phyloP scores from a whole-genome alignment of 2,329 filamentous ascomycete genomes.

The Pseudonectria buxi region DNA sequence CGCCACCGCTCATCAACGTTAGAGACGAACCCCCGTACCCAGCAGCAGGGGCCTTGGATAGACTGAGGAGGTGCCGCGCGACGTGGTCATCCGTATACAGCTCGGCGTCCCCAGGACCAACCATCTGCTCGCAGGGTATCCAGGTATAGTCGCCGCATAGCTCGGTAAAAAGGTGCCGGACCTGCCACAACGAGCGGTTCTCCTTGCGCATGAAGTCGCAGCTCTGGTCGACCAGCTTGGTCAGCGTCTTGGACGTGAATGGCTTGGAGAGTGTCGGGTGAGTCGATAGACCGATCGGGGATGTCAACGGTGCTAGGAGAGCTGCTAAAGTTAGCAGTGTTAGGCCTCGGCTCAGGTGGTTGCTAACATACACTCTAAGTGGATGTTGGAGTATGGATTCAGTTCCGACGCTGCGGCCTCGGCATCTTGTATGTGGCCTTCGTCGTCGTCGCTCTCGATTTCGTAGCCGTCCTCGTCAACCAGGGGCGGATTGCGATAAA shows the following conservation, averaged over 20 bases:
- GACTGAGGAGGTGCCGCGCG: conserved; percentile 28
- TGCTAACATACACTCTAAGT: conserved; percentile 56
- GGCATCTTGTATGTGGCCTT: conserved; percentile 55
- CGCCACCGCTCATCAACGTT: conserved; percentile 17
- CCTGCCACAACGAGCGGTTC: conserved; percentile 63
- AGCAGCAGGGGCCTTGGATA: conserved; percentile 16
- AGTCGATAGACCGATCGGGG: conserved; percentile 65
- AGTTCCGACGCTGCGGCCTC: conserved; percentile 58
- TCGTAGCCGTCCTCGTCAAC: conserved; percentile 75
- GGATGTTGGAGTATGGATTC: conserved; percentile 68
- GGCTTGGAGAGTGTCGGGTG: conserved; percentile 70
- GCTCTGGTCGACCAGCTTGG: conserved; percentile 62
- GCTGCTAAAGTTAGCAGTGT: conserved; percentile 40
- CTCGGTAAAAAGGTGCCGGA: conserved; percentile 66
- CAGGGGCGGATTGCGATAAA: conserved; percentile 65
- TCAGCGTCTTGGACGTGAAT: conserved; percentile 67
- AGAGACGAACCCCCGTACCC: conserved; percentile 5
- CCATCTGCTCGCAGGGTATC: conserved; percentile 54
- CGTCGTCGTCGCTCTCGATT: conserved; percentile 65
- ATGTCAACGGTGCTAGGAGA: conserved; percentile 67
- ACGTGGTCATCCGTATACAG: conserved; percentile 46
- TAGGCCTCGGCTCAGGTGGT: neutral
- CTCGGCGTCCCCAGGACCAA: conserved; percentile 48
- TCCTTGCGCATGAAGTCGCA: conserved; percentile 69
- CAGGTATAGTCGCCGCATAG: conserved; percentile 69